Percentiles rank a stretch among this genome's conserved stretches.
Conservation (phyloP, 2,329 filamentous ascomycete species). For the Leptographium procerum region DNA sequence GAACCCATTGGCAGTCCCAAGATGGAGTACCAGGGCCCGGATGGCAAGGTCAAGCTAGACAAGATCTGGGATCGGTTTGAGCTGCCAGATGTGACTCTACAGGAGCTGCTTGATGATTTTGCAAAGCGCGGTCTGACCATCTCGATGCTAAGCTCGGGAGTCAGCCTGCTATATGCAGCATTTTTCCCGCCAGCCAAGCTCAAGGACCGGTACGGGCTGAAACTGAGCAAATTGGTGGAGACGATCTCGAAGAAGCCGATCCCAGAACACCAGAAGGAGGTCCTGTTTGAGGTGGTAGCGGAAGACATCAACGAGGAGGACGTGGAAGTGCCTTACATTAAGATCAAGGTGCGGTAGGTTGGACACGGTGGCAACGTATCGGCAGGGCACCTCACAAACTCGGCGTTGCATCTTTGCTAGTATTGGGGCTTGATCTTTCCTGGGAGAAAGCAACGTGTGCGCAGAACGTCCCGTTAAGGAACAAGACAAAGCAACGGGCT, state of each 20-base stretch:
- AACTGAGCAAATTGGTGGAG: conserved; percentile 80
- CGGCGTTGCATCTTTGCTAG: not conserved
- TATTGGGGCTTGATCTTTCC: not conserved
- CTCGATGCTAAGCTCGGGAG: conserved; percentile 93
- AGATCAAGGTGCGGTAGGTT: conserved; percentile 55
- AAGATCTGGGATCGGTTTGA: conserved; percentile 98
- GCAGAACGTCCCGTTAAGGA: not conserved
- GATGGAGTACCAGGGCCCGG: conserved; percentile 71
- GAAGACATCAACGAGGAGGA: conserved; percentile 86
- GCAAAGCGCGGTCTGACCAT: conserved; percentile 69
- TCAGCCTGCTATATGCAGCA: conserved; percentile 84
- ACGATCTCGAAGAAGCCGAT: conserved; percentile 85
- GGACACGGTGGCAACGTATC: not conserved
- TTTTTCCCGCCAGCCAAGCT: conserved; percentile 75
- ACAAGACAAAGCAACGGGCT: not conserved
- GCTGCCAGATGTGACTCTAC: conserved; percentile 71
- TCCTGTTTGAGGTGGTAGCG: conserved; percentile 92
- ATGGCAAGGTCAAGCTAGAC: conserved; percentile 75
- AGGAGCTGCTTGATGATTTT: conserved; percentile 75
- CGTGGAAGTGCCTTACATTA: conserved; percentile 94
- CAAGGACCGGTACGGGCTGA: conserved; percentile 72
- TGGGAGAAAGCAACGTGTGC: not conserved
- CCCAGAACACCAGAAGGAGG: conserved; percentile 81
- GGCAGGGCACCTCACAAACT: not conserved
- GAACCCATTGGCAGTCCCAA: conserved; percentile 93